A percentile compares a stretch with the other conserved stretches of the same genome.
phyloP scores from a whole-genome alignment of 306 rosid genomes.

The Trifolium repens region DNA sequence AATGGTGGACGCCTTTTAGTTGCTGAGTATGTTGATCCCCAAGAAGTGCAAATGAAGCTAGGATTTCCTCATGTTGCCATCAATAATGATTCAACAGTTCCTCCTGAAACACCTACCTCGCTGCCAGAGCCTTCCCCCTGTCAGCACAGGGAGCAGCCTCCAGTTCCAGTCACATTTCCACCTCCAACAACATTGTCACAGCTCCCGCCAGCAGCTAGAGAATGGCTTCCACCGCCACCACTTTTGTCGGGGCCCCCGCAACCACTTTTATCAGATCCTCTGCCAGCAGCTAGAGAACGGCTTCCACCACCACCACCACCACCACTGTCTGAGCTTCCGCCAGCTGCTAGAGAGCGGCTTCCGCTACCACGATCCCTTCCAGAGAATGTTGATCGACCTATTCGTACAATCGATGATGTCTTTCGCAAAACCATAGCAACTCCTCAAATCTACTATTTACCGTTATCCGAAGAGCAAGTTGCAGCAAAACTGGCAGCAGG shows the following conservation, averaged over 20 bases:
- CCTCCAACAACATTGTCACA: slow-evolving; percentile 45
- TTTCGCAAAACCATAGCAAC: slow-evolving; percentile 81
- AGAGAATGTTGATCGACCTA: slow-evolving; percentile 67
- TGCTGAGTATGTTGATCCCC: slow-evolving; percentile 86
- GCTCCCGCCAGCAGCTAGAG: slow-evolving; percentile 57
- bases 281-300: slow-evolving; percentile 60
- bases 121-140: slow-evolving; percentile 49
- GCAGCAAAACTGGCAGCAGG: slow-evolving; percentile 64
- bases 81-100: slow-evolving; percentile 49
- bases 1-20: slow-evolving; percentile 79
- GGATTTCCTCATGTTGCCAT: slow-evolving; percentile 63
- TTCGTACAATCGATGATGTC: slow-evolving; percentile 82
- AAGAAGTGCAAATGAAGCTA: slow-evolving; percentile 70
- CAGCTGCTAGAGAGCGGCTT: slow-evolving; percentile 62
- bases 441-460: slow-evolving; percentile 91
- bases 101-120: slow-evolving; percentile 51
- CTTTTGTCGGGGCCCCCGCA: slow-evolving; percentile 37
- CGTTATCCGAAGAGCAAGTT: slow-evolving; percentile 83
- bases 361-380: slow-evolving; percentile 74
- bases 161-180: slow-evolving; percentile 46
- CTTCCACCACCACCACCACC: slow-evolving; percentile 51
- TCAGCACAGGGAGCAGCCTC: slow-evolving; percentile 40
- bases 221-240: slow-evolving; percentile 57
- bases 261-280: neutral
- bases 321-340: slow-evolving; percentile 52